Percentiles rank a stretch among this genome's conserved stretches.
These are phyloP conservation scores for Xylaria sp. DNA, from an alignment of 2,329 filamentous ascomycete genomes.

Conservation along the genomic window DNA sequence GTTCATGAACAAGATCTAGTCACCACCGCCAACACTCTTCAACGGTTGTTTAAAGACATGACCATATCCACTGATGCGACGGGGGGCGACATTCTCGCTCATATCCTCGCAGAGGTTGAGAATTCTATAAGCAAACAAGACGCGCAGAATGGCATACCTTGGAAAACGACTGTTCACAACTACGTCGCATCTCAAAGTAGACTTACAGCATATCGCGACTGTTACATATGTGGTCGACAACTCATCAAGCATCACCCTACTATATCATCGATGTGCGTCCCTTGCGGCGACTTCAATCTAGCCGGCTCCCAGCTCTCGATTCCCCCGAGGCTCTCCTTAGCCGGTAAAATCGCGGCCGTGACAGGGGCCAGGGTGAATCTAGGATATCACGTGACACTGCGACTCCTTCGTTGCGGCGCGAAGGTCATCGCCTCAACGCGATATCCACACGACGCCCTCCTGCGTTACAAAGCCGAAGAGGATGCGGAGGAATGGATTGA, in stretches of 20 bases:
- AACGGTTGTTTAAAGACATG: too few relatives aligned
- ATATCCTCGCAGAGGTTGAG: too few relatives aligned
- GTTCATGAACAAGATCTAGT: too few relatives aligned
- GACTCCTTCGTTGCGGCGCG: conserved; percentile 29
- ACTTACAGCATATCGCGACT: neutral
- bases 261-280: conserved; percentile 25
- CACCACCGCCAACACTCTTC: too few relatives aligned
- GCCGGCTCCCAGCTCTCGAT: too few relatives aligned
- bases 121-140: too few relatives aligned
- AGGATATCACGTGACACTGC: conserved; percentile 22
- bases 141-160: neutral
- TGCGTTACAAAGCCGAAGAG: conserved; percentile 22
- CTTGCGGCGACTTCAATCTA: conserved; percentile 30
- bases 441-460: conserved; percentile 28
- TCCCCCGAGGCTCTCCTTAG: neutral
- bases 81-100: too few relatives aligned
- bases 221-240: conserved; percentile 30
- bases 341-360: conserved; percentile 16
- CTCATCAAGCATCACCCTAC: conserved; percentile 9
- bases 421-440: conserved; percentile 30
- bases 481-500: conserved; percentile 24
- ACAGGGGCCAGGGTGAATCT: conserved; percentile 27
- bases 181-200: conserved; percentile 2
- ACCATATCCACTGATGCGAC: too few relatives aligned
- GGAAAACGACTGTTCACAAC: conserved; percentile 15